A percentile compares a stretch with the other conserved stretches of the same genome.
These are phyloP conservation scores for Vitis hybrid DNA, from an alignment of 177 flowering plant genomes.

Conservation along the genomic window DNA sequence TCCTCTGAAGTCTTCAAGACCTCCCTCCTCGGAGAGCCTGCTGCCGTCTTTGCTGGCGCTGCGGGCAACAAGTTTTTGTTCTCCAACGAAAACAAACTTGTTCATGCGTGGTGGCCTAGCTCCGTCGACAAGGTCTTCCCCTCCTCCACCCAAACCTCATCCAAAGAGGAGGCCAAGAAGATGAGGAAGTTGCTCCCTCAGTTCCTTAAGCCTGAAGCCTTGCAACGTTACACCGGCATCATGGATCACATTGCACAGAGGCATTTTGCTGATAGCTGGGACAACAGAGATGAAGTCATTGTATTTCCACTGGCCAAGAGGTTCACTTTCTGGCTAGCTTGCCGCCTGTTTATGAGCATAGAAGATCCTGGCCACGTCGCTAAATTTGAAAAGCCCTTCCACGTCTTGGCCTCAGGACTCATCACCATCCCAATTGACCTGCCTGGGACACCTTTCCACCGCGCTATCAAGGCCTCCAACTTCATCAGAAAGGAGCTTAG, in stretches of 20 bases:
- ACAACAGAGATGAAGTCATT: not conserved
- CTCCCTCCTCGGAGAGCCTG: slow-evolving; percentile 14
- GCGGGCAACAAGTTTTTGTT: slow-evolving; percentile 31
- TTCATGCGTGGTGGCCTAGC: slow-evolving; percentile 23
- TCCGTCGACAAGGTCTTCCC: slow-evolving; percentile 23
- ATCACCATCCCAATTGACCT: not conserved
- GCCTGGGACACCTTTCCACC: not conserved
- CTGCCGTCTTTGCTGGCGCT: slow-evolving; percentile 28
- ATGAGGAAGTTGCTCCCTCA: no score
- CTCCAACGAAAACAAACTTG: slow-evolving; percentile 26
- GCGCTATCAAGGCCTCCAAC: not conserved
- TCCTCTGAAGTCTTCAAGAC: slow-evolving; percentile 27
- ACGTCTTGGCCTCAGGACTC: not conserved
- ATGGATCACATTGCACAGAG: not conserved
- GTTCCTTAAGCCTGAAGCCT: no score
- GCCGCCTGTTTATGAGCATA: not conserved
- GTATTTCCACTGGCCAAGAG: not conserved
- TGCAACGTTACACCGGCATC: no score
- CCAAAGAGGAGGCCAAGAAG: not conserved
- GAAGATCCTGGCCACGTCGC: not conserved
- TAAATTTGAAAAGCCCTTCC: not conserved
- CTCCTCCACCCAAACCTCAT: slow-evolving; percentile 8
- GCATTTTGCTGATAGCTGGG: not conserved
- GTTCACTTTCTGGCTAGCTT: not conserved
- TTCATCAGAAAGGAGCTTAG: not conserved